Percentiles rank a stretch among this genome's conserved stretches.
These are phyloP conservation scores for Coemansia biformis DNA, from an alignment of 192 early-diverging fungal genomes.

Conservation along the genomic window DNA sequence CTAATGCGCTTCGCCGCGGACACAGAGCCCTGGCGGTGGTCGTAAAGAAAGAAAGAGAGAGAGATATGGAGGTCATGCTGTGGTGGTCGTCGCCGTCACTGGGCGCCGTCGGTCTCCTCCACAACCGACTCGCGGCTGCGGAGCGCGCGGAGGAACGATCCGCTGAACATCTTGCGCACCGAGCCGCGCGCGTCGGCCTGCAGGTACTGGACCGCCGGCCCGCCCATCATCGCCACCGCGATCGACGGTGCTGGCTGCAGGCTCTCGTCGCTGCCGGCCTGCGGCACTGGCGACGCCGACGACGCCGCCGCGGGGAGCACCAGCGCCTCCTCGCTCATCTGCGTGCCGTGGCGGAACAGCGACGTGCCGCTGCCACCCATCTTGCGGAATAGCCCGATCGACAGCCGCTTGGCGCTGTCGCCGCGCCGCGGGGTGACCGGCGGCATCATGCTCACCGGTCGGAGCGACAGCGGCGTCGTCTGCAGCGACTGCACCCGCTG, in stretches of 20 bases:
- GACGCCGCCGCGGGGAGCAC: no score
- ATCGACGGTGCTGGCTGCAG: background rate
- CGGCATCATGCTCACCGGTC: constrained; percentile 39
- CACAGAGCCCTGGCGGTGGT: no score
- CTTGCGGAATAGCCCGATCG: constrained; percentile 36
- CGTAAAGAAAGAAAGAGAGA: no score
- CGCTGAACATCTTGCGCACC: constrained; percentile 49
- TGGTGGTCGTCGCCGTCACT: no score
- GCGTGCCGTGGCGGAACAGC: constrained; percentile 32
- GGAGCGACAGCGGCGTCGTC: constrained; percentile 25
- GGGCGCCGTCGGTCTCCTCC: constrained; percentile 6
- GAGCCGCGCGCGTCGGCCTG: constrained; percentile 14
- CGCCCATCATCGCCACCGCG: constrained; percentile 16
- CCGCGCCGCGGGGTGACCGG: constrained; percentile 4
- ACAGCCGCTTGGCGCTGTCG: constrained; percentile 34
- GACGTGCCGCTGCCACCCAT: constrained; percentile 25
- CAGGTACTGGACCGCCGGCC: constrained; percentile 3
- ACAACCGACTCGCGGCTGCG: constrained; percentile 47
- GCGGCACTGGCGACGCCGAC: constrained; percentile 1
- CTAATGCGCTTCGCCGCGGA: no score
- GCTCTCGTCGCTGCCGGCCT: constrained; percentile 1
- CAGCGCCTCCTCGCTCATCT: constrained; percentile 36
- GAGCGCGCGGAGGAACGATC: constrained; percentile 36
- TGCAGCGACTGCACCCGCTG: constrained; percentile 32
- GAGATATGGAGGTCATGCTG: no score